These are phyloP conservation scores for Furcasterigmium furcatum DNA, from an alignment of 2,329 filamentous ascomycete species.

Conservation along the genomic window DNA sequence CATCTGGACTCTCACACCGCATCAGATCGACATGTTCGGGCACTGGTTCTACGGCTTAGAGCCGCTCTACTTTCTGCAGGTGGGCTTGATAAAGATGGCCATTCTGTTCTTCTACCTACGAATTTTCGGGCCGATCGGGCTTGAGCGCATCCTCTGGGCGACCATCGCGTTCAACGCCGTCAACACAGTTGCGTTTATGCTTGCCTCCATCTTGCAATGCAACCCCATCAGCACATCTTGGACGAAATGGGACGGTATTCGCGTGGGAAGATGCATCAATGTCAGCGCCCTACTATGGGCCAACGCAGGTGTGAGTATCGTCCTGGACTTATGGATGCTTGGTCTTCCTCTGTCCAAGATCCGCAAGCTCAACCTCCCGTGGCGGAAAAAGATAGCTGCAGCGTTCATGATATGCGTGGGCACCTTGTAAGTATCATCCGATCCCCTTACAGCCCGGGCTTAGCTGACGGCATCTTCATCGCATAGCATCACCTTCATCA, in stretches of 20 bases:
- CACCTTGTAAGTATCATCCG: conserved; percentile 29
- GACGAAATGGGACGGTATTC: conserved; percentile 35
- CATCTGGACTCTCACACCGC: conserved; percentile 24
- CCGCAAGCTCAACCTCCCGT: conserved; percentile 25
- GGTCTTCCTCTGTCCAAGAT: conserved; percentile 35
- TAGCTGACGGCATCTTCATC: not conserved
- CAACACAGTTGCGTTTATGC: conserved; percentile 24
- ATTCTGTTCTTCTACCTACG: conserved; percentile 38
- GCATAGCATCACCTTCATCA: conserved; percentile 15
- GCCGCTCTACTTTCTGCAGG: conserved; percentile 32
- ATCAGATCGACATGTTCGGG: conserved; percentile 19
- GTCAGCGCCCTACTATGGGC: conserved; percentile 35
- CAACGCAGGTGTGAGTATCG: conserved; percentile 36
- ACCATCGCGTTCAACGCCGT: conserved; percentile 25
- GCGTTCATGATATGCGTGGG: conserved; percentile 40
- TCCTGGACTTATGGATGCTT: conserved; percentile 39
- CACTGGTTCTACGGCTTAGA: conserved; percentile 28
- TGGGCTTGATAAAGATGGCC: conserved; percentile 34
- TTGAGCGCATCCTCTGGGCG: conserved; percentile 25
- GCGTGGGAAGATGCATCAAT: conserved; percentile 35
- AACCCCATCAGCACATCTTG: conserved; percentile 35
- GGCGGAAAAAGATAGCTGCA: conserved; percentile 39
- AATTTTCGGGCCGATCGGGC: conserved; percentile 29
- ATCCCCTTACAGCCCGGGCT: too few species aligned
- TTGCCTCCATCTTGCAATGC: conserved; percentile 32